Percentiles rank a stretch among this genome's conserved stretches.
Evolutionary conservation across 1,284 basidiomycete species (phyloP).

Genomic region (Malassezia psittaci): DNA sequence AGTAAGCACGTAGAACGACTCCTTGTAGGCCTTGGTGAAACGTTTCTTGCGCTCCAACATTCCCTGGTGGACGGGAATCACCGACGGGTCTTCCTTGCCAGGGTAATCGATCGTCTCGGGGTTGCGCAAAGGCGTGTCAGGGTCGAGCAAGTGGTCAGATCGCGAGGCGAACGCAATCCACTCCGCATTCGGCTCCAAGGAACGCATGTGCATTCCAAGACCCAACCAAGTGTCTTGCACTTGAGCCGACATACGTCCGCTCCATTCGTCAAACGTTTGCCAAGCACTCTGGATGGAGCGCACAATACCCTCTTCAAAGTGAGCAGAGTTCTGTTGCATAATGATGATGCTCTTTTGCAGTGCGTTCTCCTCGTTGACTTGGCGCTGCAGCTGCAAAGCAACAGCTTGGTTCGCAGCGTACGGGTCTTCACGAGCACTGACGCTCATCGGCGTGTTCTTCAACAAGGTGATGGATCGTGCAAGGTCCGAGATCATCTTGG

Average conservation of each 20-base stretch:
- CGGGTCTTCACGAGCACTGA: slow-evolving; percentile 74
- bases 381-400: slow-evolving; percentile 71
- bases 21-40: slow-evolving; percentile 76
- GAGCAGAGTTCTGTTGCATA: slow-evolving; percentile 91
- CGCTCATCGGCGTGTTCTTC: slow-evolving; percentile 87
- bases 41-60: slow-evolving; percentile 92
- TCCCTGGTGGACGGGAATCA: slow-evolving; percentile 78
- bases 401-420: slow-evolving; percentile 70
- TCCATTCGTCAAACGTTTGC: slow-evolving; percentile 96
- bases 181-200: slow-evolving; percentile 79
- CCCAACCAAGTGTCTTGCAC: slow-evolving; percentile 71
- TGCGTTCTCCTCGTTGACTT: slow-evolving; percentile 90
- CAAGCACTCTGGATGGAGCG: slow-evolving; percentile 90
- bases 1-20: slow-evolving; percentile 76
- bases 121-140: slow-evolving; percentile 65
- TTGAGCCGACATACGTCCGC: slow-evolving; percentile 63
- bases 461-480: slow-evolving; percentile 74
- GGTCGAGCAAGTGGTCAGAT: slow-evolving; percentile 89
- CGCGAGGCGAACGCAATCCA: slow-evolving; percentile 94
- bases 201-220: slow-evolving; percentile 68
- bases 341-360: slow-evolving; percentile 98
- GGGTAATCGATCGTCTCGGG: slow-evolving; percentile 68
- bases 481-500: slow-evolving; percentile 76
- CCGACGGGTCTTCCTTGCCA: slow-evolving; percentile 80
- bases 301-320: slow-evolving; percentile 94